Conservation (phyloP, 2,329 filamentous ascomycete species). For the Berkeleyomyces rouxiae region DNA sequence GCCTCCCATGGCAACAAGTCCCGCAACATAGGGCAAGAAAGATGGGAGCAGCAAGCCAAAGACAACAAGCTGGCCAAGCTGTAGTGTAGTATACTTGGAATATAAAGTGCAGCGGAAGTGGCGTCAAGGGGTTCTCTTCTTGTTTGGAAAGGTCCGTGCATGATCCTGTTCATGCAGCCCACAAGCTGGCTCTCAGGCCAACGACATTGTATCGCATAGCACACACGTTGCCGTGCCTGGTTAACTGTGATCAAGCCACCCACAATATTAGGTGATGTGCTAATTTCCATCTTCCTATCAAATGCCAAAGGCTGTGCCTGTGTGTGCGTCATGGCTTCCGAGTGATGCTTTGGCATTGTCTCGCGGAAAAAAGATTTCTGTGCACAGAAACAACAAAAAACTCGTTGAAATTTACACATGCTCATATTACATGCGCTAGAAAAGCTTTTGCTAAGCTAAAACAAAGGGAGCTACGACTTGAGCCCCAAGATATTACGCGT, state of each 20-base stretch:
- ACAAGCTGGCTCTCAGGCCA: not conserved
- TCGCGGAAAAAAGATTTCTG: not conserved
- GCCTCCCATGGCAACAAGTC: too few species aligned
- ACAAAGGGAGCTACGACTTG: too few species aligned
- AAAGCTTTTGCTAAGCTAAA: too few species aligned
- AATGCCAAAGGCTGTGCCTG: not conserved
- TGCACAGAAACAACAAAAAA: too few species aligned
- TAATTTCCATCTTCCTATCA: not conserved
- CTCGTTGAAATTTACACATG: too few species aligned
- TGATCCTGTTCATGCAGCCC: not conserved
- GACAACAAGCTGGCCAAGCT: not conserved
- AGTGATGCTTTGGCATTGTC: not conserved
- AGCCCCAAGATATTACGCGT: too few species aligned
- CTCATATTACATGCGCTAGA: too few species aligned
- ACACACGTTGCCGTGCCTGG: not conserved
- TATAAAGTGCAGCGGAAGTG: too few species aligned
- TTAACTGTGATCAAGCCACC: not conserved
- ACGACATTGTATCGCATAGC: not conserved
- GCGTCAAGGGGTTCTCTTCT: not conserved
- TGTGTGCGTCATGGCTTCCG: not conserved
- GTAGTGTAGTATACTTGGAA: not conserved
- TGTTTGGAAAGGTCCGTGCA: not conserved
- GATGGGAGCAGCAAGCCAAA: not conserved
- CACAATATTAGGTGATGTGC: not conserved
- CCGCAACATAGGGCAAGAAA: not conserved